A percentile compares a stretch with the other conserved stretches of the same genome.
Conservation (phyloP, 192 early-diverging fungal genomes). For the Coemansia sp. region DNA sequence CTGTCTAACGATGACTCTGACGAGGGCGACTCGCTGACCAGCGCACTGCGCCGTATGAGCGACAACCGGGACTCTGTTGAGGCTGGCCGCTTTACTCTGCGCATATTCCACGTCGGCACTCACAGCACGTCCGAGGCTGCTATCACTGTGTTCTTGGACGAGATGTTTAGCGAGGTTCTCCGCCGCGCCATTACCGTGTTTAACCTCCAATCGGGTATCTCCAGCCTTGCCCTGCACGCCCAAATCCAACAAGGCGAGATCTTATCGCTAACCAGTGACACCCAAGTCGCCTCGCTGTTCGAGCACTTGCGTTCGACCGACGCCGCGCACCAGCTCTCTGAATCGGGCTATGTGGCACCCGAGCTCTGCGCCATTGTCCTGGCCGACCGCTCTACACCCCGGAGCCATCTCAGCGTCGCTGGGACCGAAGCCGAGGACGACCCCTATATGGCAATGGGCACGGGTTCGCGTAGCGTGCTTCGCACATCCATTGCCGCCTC, state of each 20-base stretch:
- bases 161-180: conserved; percentile 37
- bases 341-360: conserved; percentile 18
- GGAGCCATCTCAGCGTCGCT: conserved; percentile 12
- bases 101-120: conserved; percentile 23
- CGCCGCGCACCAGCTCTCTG: background rate
- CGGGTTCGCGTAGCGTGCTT: conserved; percentile 25
- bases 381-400: conserved; percentile 26
- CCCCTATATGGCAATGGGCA: conserved; percentile 26
- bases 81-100: conserved; percentile 7
- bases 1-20: conserved; percentile 44
- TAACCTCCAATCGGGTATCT: conserved; percentile 6
- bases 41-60: conserved; percentile 24
- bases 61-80: conserved; percentile 25
- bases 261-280: conserved; percentile 15
- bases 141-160: conserved; percentile 28
- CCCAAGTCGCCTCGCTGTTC: conserved; percentile 15
- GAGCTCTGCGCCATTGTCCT: conserved; percentile 24
- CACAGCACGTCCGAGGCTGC: conserved; percentile 17
- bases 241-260: conserved; percentile 23
- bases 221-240: conserved; percentile 18
- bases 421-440: conserved; percentile 20
- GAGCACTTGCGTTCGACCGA: conserved; percentile 21
- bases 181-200: conserved; percentile 30
- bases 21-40: conserved; percentile 47
- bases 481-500: conserved; percentile 43